A percentile compares a stretch with the other conserved stretches of the same genome.
phyloP scores from a whole-genome alignment of 2,329 filamentous ascomycete genomes.

The Colletotrichum graminicola region DNA sequence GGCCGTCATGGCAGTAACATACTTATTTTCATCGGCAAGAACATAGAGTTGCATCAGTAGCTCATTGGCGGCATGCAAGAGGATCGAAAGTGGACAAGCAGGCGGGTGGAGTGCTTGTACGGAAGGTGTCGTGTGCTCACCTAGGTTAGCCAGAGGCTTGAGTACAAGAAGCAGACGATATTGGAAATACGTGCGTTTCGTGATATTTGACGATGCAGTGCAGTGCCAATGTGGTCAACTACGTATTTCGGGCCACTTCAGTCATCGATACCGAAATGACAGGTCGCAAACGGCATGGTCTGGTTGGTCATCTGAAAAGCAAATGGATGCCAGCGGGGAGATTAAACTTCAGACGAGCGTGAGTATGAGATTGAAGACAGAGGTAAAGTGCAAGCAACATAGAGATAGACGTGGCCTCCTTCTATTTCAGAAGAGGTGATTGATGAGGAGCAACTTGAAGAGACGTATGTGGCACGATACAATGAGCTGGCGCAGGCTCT shows the following conservation, averaged over 20 bases:
- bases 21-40: slow-evolving; percentile 2
- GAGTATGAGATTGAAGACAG: neutral
- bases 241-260: neutral
- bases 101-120: neutral
- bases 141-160: neutral
- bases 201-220: neutral
- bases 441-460: too few relatives aligned
- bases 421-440: too few relatives aligned
- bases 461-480: too few relatives aligned
- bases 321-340: too few relatives aligned
- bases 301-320: too few relatives aligned
- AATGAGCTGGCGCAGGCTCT: too few relatives aligned
- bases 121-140: neutral
- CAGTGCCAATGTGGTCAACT: neutral
- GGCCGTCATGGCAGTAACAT: neutral
- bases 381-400: neutral
- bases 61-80: slow-evolving; percentile 1
- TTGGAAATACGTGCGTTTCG: neutral
- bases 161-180: neutral
- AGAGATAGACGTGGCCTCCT: too few relatives aligned
- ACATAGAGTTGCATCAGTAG: neutral
- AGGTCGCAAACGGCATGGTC: too few relatives aligned
- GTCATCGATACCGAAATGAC: neutral
- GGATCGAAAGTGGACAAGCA: neutral
- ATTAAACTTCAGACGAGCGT: neutral